A percentile compares a stretch with the other conserved stretches of the same genome.
Evolutionary conservation across 257 asterid genomes (phyloP).

Genomic region (Solanum raphanifolium): DNA sequence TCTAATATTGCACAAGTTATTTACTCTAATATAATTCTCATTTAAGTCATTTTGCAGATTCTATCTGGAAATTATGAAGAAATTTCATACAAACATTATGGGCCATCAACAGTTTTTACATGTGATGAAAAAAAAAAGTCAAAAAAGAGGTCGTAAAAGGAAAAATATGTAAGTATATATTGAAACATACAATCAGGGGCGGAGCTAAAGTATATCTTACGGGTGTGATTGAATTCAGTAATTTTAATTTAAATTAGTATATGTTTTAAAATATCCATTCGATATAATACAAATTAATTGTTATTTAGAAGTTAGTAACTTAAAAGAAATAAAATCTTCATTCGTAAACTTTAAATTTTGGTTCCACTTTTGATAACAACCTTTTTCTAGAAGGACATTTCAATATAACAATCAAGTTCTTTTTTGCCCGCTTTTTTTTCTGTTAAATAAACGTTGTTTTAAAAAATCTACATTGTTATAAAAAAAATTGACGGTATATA

Average conservation of each 20-base stretch:
- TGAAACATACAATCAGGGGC: too few relatives aligned
- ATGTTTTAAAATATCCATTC: neutral
- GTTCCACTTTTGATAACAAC: neutral
- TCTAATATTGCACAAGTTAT: neutral
- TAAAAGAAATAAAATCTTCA: neutral
- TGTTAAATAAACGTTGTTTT: neutral
- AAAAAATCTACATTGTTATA: neutral
- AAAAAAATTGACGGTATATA: neutral
- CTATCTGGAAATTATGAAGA: neutral
- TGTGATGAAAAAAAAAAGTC: neutral
- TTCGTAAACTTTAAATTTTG: neutral
- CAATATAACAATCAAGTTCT: neutral
- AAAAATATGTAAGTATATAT: neutral
- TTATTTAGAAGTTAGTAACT: neutral
- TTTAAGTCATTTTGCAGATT: neutral
- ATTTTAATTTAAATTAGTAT: neutral
- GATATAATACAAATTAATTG: neutral
- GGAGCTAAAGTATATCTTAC: neutral
- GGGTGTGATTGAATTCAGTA: neutral
- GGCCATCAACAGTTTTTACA: neutral
- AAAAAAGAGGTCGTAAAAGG: neutral
- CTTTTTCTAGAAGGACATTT: neutral
- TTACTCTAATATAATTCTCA: neutral
- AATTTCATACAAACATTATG: neutral
- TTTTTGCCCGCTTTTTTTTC: neutral